Percentiles rank a stretch among this genome's conserved stretches.
phyloP scores from a whole-genome alignment of 768 basidiomycete genomes.

The Tricholoma terreum region DNA sequence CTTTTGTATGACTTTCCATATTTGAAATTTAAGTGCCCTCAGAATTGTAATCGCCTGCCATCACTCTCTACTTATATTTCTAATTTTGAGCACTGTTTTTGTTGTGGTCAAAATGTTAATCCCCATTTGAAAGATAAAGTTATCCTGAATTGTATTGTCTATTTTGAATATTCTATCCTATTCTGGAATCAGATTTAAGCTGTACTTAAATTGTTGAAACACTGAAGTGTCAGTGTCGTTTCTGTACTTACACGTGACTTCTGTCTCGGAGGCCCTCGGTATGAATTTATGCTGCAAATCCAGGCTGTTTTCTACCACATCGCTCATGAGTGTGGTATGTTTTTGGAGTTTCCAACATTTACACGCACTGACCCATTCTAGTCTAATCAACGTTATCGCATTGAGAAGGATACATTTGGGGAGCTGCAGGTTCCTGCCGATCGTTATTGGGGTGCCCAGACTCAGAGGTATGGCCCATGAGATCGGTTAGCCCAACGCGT shows the following conservation, averaged over 20 bases:
- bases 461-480: slow-evolving; percentile 67
- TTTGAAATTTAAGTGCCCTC: too few relatives aligned
- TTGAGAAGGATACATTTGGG: slow-evolving; percentile 94
- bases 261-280: neutral
- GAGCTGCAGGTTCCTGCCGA: slow-evolving; percentile 75
- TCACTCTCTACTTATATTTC: too few relatives aligned
- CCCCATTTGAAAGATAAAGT: too few relatives aligned
- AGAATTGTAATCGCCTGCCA: too few relatives aligned
- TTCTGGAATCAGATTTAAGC: too few relatives aligned
- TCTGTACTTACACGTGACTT: neutral
- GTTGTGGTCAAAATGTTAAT: too few relatives aligned
- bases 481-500: neutral
- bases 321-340: neutral
- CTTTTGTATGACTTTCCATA: too few relatives aligned
- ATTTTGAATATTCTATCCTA: too few relatives aligned
- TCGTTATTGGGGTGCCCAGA: slow-evolving; percentile 98
- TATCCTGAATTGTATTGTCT: too few relatives aligned
- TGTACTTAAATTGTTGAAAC: too few relatives aligned
- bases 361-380: slow-evolving; percentile 9
- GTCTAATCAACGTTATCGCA: slow-evolving; percentile 58
- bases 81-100: too few relatives aligned
- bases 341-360: neutral
- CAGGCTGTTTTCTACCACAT: neutral
- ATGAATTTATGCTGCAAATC: neutral
- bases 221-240: too few relatives aligned